These are phyloP conservation scores for Orobanche coerulescens DNA, from an alignment of 257 asterid species.

Conservation along the genomic window DNA sequence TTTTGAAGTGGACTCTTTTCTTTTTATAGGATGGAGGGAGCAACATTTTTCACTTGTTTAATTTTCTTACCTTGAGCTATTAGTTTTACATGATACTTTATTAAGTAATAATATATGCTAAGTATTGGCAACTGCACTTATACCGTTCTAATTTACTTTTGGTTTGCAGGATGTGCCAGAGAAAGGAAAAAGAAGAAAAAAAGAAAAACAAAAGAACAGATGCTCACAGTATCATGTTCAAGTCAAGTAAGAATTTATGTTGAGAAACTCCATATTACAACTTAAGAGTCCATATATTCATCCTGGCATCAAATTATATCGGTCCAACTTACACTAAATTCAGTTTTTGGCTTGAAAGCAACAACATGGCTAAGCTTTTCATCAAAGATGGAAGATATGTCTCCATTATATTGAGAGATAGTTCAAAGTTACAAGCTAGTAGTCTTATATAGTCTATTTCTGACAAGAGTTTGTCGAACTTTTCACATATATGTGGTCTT, in stretches of 20 bases:
- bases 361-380: not conserved
- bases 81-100: not conserved
- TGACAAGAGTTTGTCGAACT: not conserved
- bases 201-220: too few species aligned
- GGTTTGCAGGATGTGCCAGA: not conserved
- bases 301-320: too few species aligned
- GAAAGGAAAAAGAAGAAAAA: too few species aligned
- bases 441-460: constrained; percentile 1
- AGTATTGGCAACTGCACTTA: not conserved
- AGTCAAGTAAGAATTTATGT: too few species aligned
- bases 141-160: not conserved
- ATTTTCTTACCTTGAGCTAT: not conserved
- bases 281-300: too few species aligned
- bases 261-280: too few species aligned
- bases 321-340: not conserved
- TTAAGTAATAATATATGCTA: not conserved
- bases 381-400: constrained; percentile 19
- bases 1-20: too few species aligned
- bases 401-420: constrained; percentile 19
- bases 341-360: not conserved
- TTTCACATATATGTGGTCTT: not conserved
- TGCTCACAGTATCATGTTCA: constrained; percentile 2
- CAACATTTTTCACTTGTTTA: not conserved
- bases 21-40: too few species aligned
- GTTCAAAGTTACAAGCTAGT: constrained; percentile 16